Conservation (phyloP, 1,284 basidiomycete genomes). For the Cutaneotrichosporon sp. region DNA sequence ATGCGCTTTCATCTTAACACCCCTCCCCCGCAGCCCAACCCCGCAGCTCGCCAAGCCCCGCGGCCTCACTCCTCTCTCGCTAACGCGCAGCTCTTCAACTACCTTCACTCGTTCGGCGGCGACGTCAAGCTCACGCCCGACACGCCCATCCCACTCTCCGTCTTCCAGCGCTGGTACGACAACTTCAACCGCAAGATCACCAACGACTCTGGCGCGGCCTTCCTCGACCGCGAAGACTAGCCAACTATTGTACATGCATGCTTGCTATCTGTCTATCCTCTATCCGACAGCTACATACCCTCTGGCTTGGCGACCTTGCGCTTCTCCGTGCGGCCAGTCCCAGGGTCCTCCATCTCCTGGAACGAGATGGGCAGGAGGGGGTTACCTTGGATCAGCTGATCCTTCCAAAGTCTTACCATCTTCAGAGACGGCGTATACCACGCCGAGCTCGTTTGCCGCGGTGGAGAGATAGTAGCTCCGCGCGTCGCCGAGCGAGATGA, state of each 20-base stretch:
- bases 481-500: conserved; percentile 89
- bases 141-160: conserved; percentile 67
- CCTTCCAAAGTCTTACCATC: conserved; percentile 35
- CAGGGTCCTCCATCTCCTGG: conserved; percentile 54
- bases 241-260: background rate
- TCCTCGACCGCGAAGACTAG: conserved; percentile 68
- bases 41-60: too few species aligned
- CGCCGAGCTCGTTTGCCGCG: conserved; percentile 85
- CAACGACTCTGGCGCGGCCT: conserved; percentile 65
- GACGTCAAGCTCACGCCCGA: conserved; percentile 59
- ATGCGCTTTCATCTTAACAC: too few species aligned
- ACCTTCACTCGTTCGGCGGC: conserved; percentile 70
- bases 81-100: conserved; percentile 69
- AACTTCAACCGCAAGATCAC: conserved; percentile 70
- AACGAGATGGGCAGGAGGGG: conserved; percentile 51
- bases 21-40: too few species aligned
- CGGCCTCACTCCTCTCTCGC: background rate
- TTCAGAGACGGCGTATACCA: conserved; percentile 51
- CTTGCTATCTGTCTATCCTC: background rate
- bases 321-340: conserved; percentile 49
- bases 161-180: conserved; percentile 80
- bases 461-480: conserved; percentile 93
- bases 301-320: conserved; percentile 55
- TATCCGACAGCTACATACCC: conserved; percentile 22
- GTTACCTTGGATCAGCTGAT: conserved; percentile 34